phyloP scores from a whole-genome alignment of 208 protist species.

The Wallacemonas collosoma region DNA sequence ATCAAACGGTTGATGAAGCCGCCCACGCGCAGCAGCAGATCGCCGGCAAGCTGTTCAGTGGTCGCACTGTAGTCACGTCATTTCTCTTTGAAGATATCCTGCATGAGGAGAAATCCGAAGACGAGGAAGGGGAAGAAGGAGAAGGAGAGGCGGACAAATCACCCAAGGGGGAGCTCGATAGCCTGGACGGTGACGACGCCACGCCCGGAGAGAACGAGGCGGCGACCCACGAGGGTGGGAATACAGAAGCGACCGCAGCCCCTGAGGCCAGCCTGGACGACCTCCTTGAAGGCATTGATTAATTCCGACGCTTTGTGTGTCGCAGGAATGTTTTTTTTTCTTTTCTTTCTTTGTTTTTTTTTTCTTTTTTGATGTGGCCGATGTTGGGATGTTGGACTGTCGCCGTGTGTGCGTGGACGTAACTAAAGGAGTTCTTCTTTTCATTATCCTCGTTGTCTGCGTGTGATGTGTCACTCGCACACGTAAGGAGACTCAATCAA shows the following conservation, averaged over 20 bases:
- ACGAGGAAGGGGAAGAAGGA: slow-evolving; percentile 23
- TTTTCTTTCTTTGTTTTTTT: neutral
- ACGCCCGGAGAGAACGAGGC: neutral
- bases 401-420: neutral
- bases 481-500: too few relatives aligned
- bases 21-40: slow-evolving; percentile 77
- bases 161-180: neutral
- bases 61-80: slow-evolving; percentile 87
- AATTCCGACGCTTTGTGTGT: neutral
- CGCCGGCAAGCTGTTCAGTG: slow-evolving; percentile 80
- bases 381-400: too few relatives aligned
- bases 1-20: slow-evolving; percentile 86
- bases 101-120: slow-evolving; percentile 40
- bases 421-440: neutral
- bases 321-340: neutral
- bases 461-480: too few relatives aligned
- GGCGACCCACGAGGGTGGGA: neutral
- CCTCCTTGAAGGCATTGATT: slow-evolving; percentile 7
- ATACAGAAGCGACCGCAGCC: neutral
- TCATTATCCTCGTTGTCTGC: neutral
- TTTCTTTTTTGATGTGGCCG: neutral
- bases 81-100: slow-evolving; percentile 90
- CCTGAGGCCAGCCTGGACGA: slow-evolving; percentile 9
- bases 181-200: neutral
- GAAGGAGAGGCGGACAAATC: neutral